Conservation (phyloP, 2,329 filamentous ascomycete species). For the Cladosporium halotolerans region DNA sequence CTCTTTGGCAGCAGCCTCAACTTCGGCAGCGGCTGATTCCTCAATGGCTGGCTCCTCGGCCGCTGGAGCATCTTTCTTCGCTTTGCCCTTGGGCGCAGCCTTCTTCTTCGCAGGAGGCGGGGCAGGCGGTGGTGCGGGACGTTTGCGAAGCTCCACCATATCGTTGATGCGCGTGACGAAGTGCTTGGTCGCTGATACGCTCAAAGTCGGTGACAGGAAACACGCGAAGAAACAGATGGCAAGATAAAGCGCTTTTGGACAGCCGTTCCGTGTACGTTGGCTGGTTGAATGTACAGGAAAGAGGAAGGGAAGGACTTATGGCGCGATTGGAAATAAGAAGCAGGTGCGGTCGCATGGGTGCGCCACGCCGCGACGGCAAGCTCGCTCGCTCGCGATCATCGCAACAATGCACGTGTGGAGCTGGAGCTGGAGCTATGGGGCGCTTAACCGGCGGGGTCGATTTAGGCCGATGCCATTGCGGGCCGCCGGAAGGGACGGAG, state of each 20-base stretch:
- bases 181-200: background rate
- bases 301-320: background rate
- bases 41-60: conserved; percentile 17
- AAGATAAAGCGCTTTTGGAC: too few species aligned
- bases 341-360: conserved; percentile 1
- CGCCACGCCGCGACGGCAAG: conserved; percentile 7
- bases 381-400: background rate
- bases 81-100: conserved; percentile 29
- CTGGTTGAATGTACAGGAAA: background rate
- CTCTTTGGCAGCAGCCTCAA: conserved; percentile 5
- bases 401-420: background rate
- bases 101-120: conserved; percentile 43
- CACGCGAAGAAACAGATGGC: background rate
- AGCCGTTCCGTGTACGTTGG: too few species aligned
- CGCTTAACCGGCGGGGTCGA: too few species aligned
- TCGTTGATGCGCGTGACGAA: background rate
- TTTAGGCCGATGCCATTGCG: too few species aligned
- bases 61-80: conserved; percentile 23
- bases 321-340: background rate
- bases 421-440: too few species aligned
- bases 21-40: conserved; percentile 5
- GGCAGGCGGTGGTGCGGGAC: conserved; percentile 49
- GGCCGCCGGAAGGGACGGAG: too few species aligned
- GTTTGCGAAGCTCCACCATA: conserved; percentile 58
- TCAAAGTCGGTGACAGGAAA: background rate